phyloP scores from a whole-genome alignment of 2,329 filamentous ascomycete genomes.

The Fusarium fracticaudum region DNA sequence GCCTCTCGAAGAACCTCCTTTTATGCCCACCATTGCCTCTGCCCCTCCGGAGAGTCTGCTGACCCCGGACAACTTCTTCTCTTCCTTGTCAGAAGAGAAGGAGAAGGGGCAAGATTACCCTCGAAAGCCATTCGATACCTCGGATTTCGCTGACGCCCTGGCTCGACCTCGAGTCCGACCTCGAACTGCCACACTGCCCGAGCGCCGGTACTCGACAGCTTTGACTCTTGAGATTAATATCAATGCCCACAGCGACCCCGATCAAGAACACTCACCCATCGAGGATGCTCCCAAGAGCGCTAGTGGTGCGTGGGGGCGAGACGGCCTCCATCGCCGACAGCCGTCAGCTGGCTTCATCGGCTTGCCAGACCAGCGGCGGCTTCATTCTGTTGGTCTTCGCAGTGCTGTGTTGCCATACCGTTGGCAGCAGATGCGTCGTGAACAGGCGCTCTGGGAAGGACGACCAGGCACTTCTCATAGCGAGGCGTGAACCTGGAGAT shows the following conservation, averaged over 20 bases:
- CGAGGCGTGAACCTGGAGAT: slow-evolving; percentile 23
- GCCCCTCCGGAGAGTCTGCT: slow-evolving; percentile 31
- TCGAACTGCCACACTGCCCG: slow-evolving; percentile 35
- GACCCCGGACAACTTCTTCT: slow-evolving; percentile 17
- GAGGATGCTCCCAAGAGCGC: slow-evolving; percentile 37
- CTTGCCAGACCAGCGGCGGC: slow-evolving; percentile 36
- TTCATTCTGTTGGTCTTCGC: slow-evolving; percentile 42
- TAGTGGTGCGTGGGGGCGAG: slow-evolving; percentile 11
- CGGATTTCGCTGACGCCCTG: slow-evolving; percentile 25
- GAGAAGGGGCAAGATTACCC: slow-evolving; percentile 21
- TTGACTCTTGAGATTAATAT: slow-evolving; percentile 39
- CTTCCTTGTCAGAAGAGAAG: slow-evolving; percentile 15
- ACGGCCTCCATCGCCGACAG: slow-evolving; percentile 33
- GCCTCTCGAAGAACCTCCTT: slow-evolving; percentile 7
- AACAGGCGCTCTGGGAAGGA: slow-evolving; percentile 35
- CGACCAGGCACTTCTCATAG: slow-evolving; percentile 41
- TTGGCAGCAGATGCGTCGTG: slow-evolving; percentile 36
- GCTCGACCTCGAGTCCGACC: slow-evolving; percentile 20
- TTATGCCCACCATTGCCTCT: slow-evolving; percentile 23
- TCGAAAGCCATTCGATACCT: slow-evolving; percentile 21
- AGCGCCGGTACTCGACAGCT: slow-evolving; percentile 41
- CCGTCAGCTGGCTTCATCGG: slow-evolving; percentile 42
- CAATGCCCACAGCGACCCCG: slow-evolving; percentile 24
- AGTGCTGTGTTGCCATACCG: slow-evolving; percentile 42
- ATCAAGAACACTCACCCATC: slow-evolving; percentile 31